phyloP scores from a whole-genome alignment of 768 basidiomycete genomes.

The Tricholoma saponaceum region DNA sequence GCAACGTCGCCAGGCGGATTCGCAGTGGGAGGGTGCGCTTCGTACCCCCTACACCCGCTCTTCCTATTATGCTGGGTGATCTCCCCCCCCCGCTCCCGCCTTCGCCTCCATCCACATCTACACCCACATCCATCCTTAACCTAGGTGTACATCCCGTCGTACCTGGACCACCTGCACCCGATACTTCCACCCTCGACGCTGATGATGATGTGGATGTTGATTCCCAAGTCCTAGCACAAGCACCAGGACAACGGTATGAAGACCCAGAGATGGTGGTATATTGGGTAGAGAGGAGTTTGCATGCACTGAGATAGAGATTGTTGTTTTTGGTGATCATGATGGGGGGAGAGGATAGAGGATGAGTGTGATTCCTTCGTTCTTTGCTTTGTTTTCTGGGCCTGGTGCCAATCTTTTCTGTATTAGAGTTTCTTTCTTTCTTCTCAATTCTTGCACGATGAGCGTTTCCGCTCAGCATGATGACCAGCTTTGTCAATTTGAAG shows the following conservation, averaged over 20 bases:
- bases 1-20: slow-evolving; percentile 67
- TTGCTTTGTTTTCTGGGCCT: too few relatives aligned
- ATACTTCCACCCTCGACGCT: too few relatives aligned
- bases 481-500: too few relatives aligned
- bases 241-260: slow-evolving; percentile 49
- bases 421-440: too few relatives aligned
- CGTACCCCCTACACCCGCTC: background rate
- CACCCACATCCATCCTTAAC: background rate
- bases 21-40: slow-evolving; percentile 29
- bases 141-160: background rate
- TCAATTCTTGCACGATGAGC: too few relatives aligned
- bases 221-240: background rate
- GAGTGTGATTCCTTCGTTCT: background rate
- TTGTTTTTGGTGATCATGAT: slow-evolving; percentile 38
- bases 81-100: too few relatives aligned
- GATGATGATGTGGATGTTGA: too few relatives aligned
- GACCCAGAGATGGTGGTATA: slow-evolving; percentile 32
- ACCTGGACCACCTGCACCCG: background rate
- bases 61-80: too few relatives aligned
- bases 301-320: slow-evolving; percentile 50
- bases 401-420: too few relatives aligned
- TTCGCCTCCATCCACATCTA: background rate
- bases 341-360: background rate
- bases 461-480: too few relatives aligned
- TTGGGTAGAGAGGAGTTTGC: slow-evolving; percentile 53